These are phyloP conservation scores for Colletotrichum sp. DNA, from an alignment of 2,329 filamentous ascomycete genomes.

Conservation along the genomic window DNA sequence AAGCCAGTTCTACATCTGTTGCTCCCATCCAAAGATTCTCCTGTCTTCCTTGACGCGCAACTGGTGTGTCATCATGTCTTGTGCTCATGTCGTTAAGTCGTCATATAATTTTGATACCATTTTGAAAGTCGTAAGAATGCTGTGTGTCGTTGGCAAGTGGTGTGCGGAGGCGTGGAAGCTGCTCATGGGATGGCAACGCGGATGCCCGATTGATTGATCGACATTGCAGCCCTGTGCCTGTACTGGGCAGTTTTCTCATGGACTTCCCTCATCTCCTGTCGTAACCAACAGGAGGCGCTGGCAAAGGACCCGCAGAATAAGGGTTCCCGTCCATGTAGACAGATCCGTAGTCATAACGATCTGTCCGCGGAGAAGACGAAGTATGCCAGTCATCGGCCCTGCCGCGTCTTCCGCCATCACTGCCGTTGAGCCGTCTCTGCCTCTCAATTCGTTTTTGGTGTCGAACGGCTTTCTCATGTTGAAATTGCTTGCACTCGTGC, in stretches of 20 bases:
- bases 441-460: slow-evolving; percentile 52
- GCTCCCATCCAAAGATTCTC: neutral
- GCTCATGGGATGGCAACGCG: neutral
- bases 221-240: neutral
- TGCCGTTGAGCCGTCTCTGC: slow-evolving; percentile 31
- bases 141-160: neutral
- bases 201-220: neutral
- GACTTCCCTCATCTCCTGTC: slow-evolving; percentile 37
- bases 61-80: neutral
- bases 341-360: slow-evolving; percentile 44
- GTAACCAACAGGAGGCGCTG: slow-evolving; percentile 44
- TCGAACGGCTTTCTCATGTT: slow-evolving; percentile 52
- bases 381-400: slow-evolving; percentile 51
- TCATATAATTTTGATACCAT: neutral
- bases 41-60: neutral
- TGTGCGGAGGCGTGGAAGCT: neutral
- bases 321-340: slow-evolving; percentile 54
- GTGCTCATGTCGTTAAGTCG: neutral
- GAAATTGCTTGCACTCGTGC: slow-evolving; percentile 54
- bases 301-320: slow-evolving; percentile 44
- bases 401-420: slow-evolving; percentile 36
- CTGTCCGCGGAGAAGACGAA: slow-evolving; percentile 41
- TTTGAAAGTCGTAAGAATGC: neutral
- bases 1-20: neutral
- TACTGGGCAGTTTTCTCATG: neutral